phyloP scores from a whole-genome alignment of 805 yeast species.

The Vanderwaltozyma tropicalis region DNA sequence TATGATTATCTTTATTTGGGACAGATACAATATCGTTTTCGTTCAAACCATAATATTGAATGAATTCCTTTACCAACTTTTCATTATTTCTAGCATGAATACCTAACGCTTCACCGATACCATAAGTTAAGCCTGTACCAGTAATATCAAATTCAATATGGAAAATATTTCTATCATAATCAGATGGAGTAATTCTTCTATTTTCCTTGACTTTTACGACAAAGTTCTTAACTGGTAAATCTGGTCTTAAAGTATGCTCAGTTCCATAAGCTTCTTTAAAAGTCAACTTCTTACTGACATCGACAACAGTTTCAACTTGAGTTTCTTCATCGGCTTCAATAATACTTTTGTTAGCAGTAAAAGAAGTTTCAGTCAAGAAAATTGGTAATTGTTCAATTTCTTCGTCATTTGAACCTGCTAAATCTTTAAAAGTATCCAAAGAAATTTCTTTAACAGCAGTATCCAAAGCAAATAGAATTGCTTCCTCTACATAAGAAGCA shows the following conservation, averaged over 20 bases:
- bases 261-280: constrained; percentile 73
- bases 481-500: constrained; percentile 57
- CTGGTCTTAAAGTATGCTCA: constrained; percentile 67
- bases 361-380: constrained; percentile 54
- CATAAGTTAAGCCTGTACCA: constrained; percentile 84
- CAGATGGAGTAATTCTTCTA: constrained; percentile 80
- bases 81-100: constrained; percentile 80
- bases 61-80: constrained; percentile 55
- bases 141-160: constrained; percentile 88
- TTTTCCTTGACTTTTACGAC: constrained; percentile 85
- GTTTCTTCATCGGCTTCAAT: constrained; percentile 25
- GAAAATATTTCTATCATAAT: constrained; percentile 90
- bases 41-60: constrained; percentile 59
- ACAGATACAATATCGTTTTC: constrained; percentile 60
- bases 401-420: constrained; percentile 9
- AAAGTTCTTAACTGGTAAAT: constrained; percentile 72
- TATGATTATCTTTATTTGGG: constrained; percentile 54
- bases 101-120: constrained; percentile 94
- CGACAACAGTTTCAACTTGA: constrained; percentile 31
- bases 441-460: constrained; percentile 35
- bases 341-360: constrained; percentile 49
- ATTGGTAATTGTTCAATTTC: constrained; percentile 33
- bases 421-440: constrained; percentile 11
- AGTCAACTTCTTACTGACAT: constrained; percentile 55
- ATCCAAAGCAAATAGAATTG: constrained; percentile 47